Evolutionary conservation across 768 basidiomycete genomes (phyloP), one percentile per base, ranked within the genome.

Genomic region (Baorangia bicolor): DNA sequence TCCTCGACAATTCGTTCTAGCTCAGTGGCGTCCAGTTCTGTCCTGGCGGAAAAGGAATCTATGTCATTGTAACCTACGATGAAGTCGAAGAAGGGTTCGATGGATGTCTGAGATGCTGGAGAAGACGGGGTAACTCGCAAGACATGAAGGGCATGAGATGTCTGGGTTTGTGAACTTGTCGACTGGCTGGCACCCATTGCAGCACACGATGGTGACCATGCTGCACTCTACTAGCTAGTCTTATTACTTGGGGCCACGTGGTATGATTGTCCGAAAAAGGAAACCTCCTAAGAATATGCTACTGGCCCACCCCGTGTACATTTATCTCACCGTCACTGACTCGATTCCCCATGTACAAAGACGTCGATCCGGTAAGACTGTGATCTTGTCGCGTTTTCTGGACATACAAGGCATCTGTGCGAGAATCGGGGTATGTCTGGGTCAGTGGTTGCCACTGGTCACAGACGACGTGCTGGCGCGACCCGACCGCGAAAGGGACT

Each of bases 21-120:
- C 54, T 85, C 84, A 8, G 82, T 72, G 12, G 81, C 87, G 61
- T 92, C 88, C 46, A 92, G 80, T 44, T 72, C 77, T 58, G 78
- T 80, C 51, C 78, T 77, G 5, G 66, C 64, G 23, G 78, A 73
- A 30, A 71, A 70, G 21, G 79, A 77, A 58, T 84, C 83, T 9
- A 90, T 90, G 67, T 93, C 86, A 40, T 71, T 72, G 54, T 93
- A 89, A 11, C 96, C 97, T 39, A 97, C 86, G 21, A 99, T 82
- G 69, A 97, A 98, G 76, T 98, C 97, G 65, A 99, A 99, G 75
- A 94, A 95, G 4, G 96, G 91, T 68, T 89, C 86, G 37, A 87
- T 78, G 81, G 81, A 67, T 90, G 92, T 92, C 56, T 86, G 79
- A 1, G 91, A 91, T 1, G 96, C 92, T 7, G 97, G 97, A 1